Evolutionary conservation across 2,329 filamentous ascomycete genomes (phyloP).

Genomic region (Aspergillus sp.): DNA sequence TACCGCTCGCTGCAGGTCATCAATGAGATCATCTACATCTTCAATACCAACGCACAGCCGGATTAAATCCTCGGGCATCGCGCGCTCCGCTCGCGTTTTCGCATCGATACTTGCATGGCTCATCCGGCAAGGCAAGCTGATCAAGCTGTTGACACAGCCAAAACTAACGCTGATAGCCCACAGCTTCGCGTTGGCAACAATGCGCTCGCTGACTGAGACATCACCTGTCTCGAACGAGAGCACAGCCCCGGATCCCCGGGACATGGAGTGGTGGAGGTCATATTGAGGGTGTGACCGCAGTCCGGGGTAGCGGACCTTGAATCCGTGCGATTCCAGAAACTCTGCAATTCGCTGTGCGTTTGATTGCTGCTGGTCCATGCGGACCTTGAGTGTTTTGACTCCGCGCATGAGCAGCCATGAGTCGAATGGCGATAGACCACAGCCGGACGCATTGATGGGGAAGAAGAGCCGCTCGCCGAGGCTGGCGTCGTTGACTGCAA

Average conservation of each 20-base stretch:
- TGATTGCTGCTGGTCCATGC: constrained; percentile 97
- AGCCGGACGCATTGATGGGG: constrained; percentile 94
- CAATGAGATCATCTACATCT: constrained; percentile 85
- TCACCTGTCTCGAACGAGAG: constrained; percentile 96
- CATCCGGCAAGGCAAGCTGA: constrained; percentile 99
- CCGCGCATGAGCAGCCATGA: constrained; percentile 93
- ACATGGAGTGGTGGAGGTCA: constrained; percentile 92
- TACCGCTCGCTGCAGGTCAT: constrained; percentile 88
- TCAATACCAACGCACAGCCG: constrained; percentile 95
- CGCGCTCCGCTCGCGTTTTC: constrained; percentile 82
- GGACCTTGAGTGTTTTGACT: constrained; percentile 93
- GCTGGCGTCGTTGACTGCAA: constrained; percentile 79
- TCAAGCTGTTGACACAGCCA: constrained; percentile 95
- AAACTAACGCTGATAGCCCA: constrained; percentile 98
- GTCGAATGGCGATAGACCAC: constrained; percentile 91
- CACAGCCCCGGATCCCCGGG: constrained; percentile 89
- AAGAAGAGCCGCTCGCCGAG: constrained; percentile 92
- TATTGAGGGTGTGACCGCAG: constrained; percentile 95
- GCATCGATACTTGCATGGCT: constrained; percentile 98
- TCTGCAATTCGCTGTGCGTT: constrained; percentile 89
- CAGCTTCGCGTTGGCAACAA: constrained; percentile 86
- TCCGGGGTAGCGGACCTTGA: constrained; percentile 92
- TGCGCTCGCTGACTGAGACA: constrained; percentile 76
- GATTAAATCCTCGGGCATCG: constrained; percentile 96
- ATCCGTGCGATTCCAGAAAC: constrained; percentile 87